Percentiles rank a stretch among this genome's conserved stretches.
Evolutionary conservation across 768 basidiomycete species (phyloP).

Genomic region (Kwoniella mangroviensis): DNA sequence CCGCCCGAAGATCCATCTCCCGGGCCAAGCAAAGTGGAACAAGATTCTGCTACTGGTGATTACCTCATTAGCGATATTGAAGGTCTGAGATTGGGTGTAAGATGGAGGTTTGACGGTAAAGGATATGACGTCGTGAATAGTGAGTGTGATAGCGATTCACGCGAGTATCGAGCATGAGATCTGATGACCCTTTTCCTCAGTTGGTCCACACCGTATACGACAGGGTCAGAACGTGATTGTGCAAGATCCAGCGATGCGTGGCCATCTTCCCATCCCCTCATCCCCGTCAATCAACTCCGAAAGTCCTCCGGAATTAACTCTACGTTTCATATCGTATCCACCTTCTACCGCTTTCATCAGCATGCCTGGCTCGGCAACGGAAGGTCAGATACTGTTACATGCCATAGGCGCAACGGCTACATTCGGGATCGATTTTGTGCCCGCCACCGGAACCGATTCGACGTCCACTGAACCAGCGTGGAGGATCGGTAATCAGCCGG

Average conservation of each 20-base stretch:
- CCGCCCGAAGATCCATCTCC: constrained; percentile 72
- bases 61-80: constrained; percentile 76
- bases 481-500: constrained; percentile 19
- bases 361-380: constrained; percentile 36
- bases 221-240: constrained; percentile 82
- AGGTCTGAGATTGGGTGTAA: constrained; percentile 77
- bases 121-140: constrained; percentile 86
- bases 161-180: background rate
- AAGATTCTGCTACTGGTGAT: constrained; percentile 65
- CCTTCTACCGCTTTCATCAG: constrained; percentile 1
- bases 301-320: constrained; percentile 65
- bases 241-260: constrained; percentile 66
- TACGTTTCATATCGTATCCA: constrained; percentile 61
- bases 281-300: constrained; percentile 51
- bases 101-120: constrained; percentile 76
- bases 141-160: constrained; percentile 51
- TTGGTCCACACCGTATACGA: constrained; percentile 78
- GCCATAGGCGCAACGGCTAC: constrained; percentile 67
- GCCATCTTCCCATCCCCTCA: constrained; percentile 37
- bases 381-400: constrained; percentile 62
- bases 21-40: constrained; percentile 67
- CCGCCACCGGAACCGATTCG: constrained; percentile 16
- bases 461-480: background rate
- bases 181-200: constrained; percentile 58
- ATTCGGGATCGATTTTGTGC: constrained; percentile 68